Conservation (phyloP, 106 monocot species). For the Dendrobium chrysotoxum region DNA sequence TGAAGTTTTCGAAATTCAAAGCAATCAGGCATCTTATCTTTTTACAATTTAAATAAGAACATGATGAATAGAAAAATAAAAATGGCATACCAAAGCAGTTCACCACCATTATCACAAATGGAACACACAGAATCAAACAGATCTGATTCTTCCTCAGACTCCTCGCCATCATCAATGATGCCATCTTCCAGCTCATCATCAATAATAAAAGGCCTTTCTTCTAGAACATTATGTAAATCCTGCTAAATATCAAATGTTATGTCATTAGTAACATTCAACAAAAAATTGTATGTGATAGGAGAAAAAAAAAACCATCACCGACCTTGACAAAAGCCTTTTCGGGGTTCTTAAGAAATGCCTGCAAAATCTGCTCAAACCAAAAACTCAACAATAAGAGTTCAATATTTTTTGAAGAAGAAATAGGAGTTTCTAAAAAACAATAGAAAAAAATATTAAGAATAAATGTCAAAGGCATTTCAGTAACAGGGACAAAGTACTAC, state of each 20-base stretch:
- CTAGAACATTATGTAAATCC: conserved; percentile 2
- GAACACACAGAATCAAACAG: conserved; percentile 11
- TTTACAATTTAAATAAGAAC: background rate
- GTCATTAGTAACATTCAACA: background rate
- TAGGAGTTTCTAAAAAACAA: background rate
- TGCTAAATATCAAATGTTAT: background rate
- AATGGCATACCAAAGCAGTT: conserved; percentile 7
- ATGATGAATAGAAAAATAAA: background rate
- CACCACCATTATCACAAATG: conserved; percentile 10
- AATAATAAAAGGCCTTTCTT: conserved; percentile 8
- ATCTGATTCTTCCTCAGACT: conserved; percentile 15
- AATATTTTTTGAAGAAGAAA: background rate
- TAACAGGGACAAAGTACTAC: background rate
- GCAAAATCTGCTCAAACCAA: conserved; percentile 1
- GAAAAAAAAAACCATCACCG: background rate
- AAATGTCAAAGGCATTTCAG: background rate
- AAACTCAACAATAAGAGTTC: background rate
- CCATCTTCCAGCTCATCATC: conserved; percentile 7
- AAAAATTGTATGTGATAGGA: background rate
- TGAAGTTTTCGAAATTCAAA: background rate
- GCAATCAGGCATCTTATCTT: background rate
- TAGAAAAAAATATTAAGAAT: background rate
- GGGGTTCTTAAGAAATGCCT: background rate
- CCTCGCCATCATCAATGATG: conserved; percentile 8
- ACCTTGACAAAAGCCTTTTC: conserved; percentile 3